Evolutionary conservation across 305 asterid genomes (phyloP).

Genomic region (Fraxinus velutina): DNA sequence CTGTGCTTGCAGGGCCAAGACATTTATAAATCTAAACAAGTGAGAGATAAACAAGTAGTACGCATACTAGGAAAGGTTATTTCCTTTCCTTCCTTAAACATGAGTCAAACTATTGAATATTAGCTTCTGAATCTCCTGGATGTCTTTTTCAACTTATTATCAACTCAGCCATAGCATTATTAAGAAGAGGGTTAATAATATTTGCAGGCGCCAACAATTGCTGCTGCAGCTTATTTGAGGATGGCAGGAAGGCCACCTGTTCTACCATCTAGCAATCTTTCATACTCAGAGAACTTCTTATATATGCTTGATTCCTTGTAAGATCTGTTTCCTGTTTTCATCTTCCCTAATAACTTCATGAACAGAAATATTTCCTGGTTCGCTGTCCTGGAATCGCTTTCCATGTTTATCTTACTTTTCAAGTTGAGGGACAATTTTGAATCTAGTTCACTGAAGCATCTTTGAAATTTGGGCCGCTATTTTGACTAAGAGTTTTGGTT

Average conservation of each 20-base stretch:
- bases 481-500: conserved; percentile 22
- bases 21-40: conserved; percentile 78
- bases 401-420: conserved; percentile 4
- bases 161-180: not conserved
- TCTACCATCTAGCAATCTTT: conserved; percentile 81
- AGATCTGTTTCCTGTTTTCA: conserved; percentile 28
- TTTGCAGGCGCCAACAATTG: conserved; percentile 90
- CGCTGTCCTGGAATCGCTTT: not conserved
- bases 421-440: conserved; percentile 11
- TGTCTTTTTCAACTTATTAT: not conserved
- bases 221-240: conserved; percentile 95
- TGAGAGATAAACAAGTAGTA: conserved; percentile 88
- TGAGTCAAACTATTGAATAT: not conserved
- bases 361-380: conserved; percentile 9
- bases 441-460: not conserved
- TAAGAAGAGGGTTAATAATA: conserved; percentile 19
- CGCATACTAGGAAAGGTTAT: conserved; percentile 92
- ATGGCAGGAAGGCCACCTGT: conserved; percentile 95
- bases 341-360: not conserved
- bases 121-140: not conserved
- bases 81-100: not conserved
- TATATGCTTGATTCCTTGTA: conserved; percentile 97
- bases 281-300: conserved; percentile 75
- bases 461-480: not conserved
- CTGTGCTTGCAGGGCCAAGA: conserved; percentile 71